Base-by-base conservation (phyloP, 805 yeast species). In the Kluyveromyces wickerhamii region DNA sequence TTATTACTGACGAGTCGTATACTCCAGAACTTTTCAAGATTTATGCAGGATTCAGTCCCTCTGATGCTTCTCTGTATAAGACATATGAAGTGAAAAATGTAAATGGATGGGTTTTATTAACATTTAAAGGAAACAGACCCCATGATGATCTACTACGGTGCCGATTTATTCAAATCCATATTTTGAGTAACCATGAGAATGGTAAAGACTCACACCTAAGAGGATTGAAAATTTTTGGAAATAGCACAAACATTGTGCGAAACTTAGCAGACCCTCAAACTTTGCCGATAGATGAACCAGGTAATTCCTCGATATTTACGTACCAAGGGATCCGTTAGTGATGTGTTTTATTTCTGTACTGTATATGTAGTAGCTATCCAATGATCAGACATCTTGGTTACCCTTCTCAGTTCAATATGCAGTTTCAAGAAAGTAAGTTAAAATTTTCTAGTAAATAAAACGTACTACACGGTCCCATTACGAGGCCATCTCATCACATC, bases 161-260 rank as follows among this genome's bases (percentile, higher is more conserved):
- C 29, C 57, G 55, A 23, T 56, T 47, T 32, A 22, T 58, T 10
- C 48, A 51, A 18, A 32, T 59, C 12, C 43, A 40, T 8, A 54
- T 59, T 32, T 59, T 59, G 7, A 36, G 47, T 1, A 92, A 94
- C 48, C 95, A 86, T 48, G 96, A 88, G 52, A 87, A 85, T 51
- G 99, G 99, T 29, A 92, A 89, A 51, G 99, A 92, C 55, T 79
- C 95, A 1, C 97, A 87, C 54, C 64, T 92, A 8, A 60, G 98
- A 30, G 80, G 87, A 0, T 66, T 88, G 12, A 74, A 75, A 15
- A 18, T 54, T 8, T 57, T 41, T 32, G 35, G 33, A 2, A 30
- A 30, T n/a, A 22, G 33, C 18, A 22, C 33, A 21, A 19, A 25
- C 6, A 11, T 11, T 7, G 5, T 8, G 9, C 29, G 16, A 6